Percentiles rank a stretch among this genome's conserved stretches.
Conservation (phyloP, 306 rosid species). For the Calophaca sinica region DNA sequence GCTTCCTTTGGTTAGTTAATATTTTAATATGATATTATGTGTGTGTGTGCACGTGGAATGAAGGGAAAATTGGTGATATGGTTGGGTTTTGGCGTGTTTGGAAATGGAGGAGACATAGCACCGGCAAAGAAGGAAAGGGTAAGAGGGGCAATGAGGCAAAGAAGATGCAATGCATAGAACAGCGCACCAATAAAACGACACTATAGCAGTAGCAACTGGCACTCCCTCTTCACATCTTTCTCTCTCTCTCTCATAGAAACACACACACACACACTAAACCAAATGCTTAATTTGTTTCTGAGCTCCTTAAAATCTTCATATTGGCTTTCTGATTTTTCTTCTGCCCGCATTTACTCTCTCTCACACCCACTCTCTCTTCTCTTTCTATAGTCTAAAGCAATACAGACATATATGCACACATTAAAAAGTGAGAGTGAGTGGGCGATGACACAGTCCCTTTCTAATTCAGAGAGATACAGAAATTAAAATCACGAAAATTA, state of each 20-base stretch:
- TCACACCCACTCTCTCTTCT: neutral
- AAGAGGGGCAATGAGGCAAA: conserved; percentile 33
- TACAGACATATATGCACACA: neutral
- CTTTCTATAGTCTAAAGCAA: neutral
- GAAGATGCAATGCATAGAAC: conserved; percentile 64
- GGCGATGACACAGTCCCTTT: conserved; percentile 55
- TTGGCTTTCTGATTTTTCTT: conserved; percentile 34
- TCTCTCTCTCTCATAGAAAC: neutral
- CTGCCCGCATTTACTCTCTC: conserved; percentile 43
- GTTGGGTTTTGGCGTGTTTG: conserved; percentile 58
- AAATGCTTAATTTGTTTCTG: conserved; percentile 6
- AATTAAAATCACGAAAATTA: conserved; percentile 33
- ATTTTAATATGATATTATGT: too few species aligned
- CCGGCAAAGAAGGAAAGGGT: conserved; percentile 75
- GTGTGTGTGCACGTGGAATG: conserved; percentile 40
- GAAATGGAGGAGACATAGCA: conserved; percentile 68
- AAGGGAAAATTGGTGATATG: conserved; percentile 44
- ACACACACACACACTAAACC: conserved; percentile 20
- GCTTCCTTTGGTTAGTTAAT: too few species aligned
- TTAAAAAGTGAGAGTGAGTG: conserved; percentile 54
- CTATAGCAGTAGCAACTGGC: conserved; percentile 34
- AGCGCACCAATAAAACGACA: conserved; percentile 53
- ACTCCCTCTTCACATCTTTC: neutral
- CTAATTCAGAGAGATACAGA: conserved; percentile 36
- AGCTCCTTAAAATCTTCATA: conserved; percentile 8